Base-by-base conservation (phyloP, 495 filamentous ascomycete genomes). In the Glonium stellatum region DNA sequence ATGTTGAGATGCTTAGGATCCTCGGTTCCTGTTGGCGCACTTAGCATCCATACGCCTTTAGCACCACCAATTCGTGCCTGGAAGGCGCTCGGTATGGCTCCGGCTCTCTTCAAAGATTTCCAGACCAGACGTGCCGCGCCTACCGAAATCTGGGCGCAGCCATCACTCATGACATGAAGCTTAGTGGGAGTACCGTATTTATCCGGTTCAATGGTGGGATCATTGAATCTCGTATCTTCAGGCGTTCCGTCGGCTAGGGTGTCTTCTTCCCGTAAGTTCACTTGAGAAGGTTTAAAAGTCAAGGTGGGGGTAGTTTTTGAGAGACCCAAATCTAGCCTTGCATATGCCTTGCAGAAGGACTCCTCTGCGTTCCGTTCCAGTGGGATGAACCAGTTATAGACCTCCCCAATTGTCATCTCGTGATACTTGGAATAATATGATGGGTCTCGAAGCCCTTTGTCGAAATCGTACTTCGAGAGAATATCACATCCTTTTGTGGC, bases 31-130 rank as follows among this genome's bases (percentile, higher is more conserved):
- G 74, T 66, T 1, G 70, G 69, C 9, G 76, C 76, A 62, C 86
- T 83, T 15, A 92, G 78, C 72, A 92, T 82, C 92, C 92, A 97
- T 42, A 97, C 74, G 1, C 93, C 93, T 71, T 97, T 97, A 0
- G 89, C 88, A 5, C 87, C 84, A 1, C 85, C 87, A 60, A 97
- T 84, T 42, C 92, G 79, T 11, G 78, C 92, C 73, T 97, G 92
- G 54, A 95, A 87, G 6, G 79, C 82, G 57, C 85, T 87, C 0
- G 92, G 90, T 0, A 85, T 78, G 22, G 63, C 63, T 4, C 61
- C 64, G 5, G 31, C 19, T 25, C 59, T 44, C 19, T 55, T 51
- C 1, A 67, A 53, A 1, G 5, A 46, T 22, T 41, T 50, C 60
- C 67, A 68, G 11, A 69, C 63, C 22, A 54, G 46, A 21, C 59